A percentile compares a stretch with the other conserved stretches of the same genome.
phyloP scores from a whole-genome alignment of 768 basidiomycete species.

The Suillus discolor region DNA sequence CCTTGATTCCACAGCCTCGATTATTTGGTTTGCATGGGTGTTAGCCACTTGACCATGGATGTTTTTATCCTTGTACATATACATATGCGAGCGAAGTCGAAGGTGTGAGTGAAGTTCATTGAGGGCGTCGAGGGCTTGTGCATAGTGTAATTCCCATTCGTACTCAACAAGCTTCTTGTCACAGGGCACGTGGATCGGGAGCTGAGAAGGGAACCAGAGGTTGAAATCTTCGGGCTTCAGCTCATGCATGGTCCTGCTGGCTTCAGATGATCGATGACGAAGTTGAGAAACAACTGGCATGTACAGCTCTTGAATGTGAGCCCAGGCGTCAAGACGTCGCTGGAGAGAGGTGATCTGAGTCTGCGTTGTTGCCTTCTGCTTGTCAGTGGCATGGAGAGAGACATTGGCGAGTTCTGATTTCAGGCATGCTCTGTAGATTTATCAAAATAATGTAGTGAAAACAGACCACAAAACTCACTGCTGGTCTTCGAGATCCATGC shows the following conservation, averaged over 20 bases:
- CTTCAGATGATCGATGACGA: background rate
- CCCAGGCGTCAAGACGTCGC: background rate
- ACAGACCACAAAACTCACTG: too few species aligned
- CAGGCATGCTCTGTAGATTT: too few species aligned
- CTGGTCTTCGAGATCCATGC: too few species aligned
- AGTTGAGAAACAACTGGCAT: background rate
- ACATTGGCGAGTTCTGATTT: too few species aligned
- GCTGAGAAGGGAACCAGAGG: background rate
- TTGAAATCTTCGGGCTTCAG: background rate
- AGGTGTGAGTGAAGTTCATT: constrained; percentile 31
- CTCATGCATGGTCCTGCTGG: too few species aligned
- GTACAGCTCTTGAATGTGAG: background rate
- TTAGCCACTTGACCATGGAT: constrained; percentile 1
- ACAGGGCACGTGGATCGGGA: background rate
- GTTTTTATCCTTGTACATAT: constrained; percentile 31
- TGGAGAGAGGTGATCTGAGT: too few species aligned
- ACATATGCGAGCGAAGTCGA: constrained; percentile 29
- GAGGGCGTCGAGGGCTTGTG: constrained; percentile 33
- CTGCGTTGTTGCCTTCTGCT: too few species aligned
- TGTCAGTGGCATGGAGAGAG: too few species aligned
- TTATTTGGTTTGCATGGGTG: background rate
- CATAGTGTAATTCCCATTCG: constrained; percentile 32
- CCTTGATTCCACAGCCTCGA: background rate
- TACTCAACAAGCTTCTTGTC: constrained; percentile 9
- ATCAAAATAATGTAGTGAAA: too few species aligned